Base-by-base conservation (phyloP, 163 green algal species). In the Coccomyxa subellipsoidea region DNA sequence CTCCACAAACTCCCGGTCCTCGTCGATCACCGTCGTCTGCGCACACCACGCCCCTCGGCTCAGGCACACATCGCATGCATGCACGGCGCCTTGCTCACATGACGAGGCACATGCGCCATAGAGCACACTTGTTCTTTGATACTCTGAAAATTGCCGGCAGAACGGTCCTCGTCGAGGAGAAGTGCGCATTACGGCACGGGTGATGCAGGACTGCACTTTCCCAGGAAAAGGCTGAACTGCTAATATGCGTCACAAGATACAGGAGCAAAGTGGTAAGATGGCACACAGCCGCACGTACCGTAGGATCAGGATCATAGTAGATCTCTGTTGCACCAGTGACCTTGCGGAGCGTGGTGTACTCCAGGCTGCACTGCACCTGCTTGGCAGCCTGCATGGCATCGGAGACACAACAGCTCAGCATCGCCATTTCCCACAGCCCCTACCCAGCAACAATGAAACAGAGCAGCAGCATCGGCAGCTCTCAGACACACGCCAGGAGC, bases 311-410 rank as follows among this genome's bases (percentile, higher is more conserved):
- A 81, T 97, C 94, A 86, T 97, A 97, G 71, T 91, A 93, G 69
- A 98, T 95, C 87, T 97, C 94, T 0, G 92, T 96, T 31, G 91
- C 90, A 53, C 91, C 81, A 8, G 93, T 97, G 38, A 99, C 94
- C 77, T 91, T 92, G 37, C 93, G 88, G 82, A 99, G 92, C 76
- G 94, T 98, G 23, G 97, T 99, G 90, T 98, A 98, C 92, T 99
- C 97, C 76, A 99, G 92, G 71, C 88, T 88, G 85, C 94, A 96
- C 91, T 99, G 96, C 32, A 97, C 89, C 38, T 91, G 87, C 86
- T 97, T 96, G 78, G 95, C 95, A 34, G 85, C 77, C 77, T 97
- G 93, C 70, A 72, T 12, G 23, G 23, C 3, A 18, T 23, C 1
- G 4, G 23, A 59, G 1, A 59, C 47, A 21, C n/a, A n/a, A n/a